phyloP scores from a whole-genome alignment of 1,284 basidiomycete genomes.

The Schizopora paradoxa region DNA sequence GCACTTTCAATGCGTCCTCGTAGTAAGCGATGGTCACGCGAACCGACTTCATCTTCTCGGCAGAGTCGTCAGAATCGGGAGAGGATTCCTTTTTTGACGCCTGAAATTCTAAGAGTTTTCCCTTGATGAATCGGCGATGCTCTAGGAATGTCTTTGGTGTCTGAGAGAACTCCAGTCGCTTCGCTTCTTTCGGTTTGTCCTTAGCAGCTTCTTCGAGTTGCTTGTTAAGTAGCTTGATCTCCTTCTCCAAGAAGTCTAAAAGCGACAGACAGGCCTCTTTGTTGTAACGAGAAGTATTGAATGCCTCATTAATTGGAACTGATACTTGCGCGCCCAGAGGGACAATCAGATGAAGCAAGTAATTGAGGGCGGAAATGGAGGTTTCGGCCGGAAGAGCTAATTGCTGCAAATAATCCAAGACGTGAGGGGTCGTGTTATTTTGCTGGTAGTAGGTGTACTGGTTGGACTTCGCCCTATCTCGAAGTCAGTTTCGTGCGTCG shows the following conservation, averaged over 20 bases:
- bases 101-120: not conserved
- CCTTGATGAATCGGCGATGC: not conserved
- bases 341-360: constrained; percentile 39
- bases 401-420: constrained; percentile 22
- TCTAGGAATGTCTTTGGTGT: constrained; percentile 11
- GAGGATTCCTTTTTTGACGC: not conserved
- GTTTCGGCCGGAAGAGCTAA: constrained; percentile 37
- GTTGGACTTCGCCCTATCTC: not conserved
- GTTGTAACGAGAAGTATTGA: constrained; percentile 19
- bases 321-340: constrained; percentile 40
- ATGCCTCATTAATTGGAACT: constrained; percentile 25
- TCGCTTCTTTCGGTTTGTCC: constrained; percentile 10
- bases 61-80: constrained; percentile 28
- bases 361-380: constrained; percentile 35
- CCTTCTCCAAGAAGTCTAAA: constrained; percentile 37
- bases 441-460: not conserved
- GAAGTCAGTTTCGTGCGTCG: not conserved
- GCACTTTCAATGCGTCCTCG: constrained; percentile 40
- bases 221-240: constrained; percentile 24
- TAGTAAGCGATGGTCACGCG: constrained; percentile 35
- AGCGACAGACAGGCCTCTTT: constrained; percentile 26
- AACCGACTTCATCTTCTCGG: constrained; percentile 31
- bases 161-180: not conserved
- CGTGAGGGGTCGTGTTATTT: constrained; percentile 4
- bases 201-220: constrained; percentile 20